Evolutionary conservation across 208 protist genomes (phyloP), one percentile per base, ranked within the genome.

Genomic region (Angomonas ambiguus): DNA sequence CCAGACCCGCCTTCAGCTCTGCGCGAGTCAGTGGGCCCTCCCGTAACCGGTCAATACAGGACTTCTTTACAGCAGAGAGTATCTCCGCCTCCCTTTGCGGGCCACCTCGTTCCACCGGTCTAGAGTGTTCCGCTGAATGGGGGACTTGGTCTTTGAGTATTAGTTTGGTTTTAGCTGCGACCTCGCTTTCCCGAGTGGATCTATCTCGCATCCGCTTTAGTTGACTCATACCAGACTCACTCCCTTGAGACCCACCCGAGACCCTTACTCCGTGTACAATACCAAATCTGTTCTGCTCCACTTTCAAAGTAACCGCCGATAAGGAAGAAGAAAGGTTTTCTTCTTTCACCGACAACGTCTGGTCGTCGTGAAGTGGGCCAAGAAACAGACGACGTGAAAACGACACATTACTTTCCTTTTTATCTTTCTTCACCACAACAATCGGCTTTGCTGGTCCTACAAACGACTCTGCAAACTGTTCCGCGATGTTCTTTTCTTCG

Each of bases 261-360:
- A 95, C 86, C 38, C 84, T 82, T 28, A 55, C 74, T 31, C 89
- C 89, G 32, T 95, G 86, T 34, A 95, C 38, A 22, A 95, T 69
- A 1, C 83, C 73, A 64, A 85, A 88, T 1, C 79, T 83, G 64
- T 95, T 95, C 31, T 76, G 65, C 20, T 49, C 11, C 18, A 68
- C 33, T 2, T 67, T 59, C 30, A 85, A 22, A 24, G 22, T 22
- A 20, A 69, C 31, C 5, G 67, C 62, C 24, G 45, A 55, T 13
- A 71, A 30, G 13, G 60, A 51, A 1, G 35, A 49, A 28, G 3
- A 11, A n/a, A 75, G 8, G 8, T 8, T 3, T 28, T 59, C 27
- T n/a, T 59, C 53, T 5, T 32, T 34, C 6, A 59, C 10, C 6
- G 10, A 10, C 16, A 3, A 30, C 53, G 53, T 31, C 27, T 3